Evolutionary conservation across 2,329 filamentous ascomycete genomes (phyloP).

Genomic region (Cercospora sojina): DNA sequence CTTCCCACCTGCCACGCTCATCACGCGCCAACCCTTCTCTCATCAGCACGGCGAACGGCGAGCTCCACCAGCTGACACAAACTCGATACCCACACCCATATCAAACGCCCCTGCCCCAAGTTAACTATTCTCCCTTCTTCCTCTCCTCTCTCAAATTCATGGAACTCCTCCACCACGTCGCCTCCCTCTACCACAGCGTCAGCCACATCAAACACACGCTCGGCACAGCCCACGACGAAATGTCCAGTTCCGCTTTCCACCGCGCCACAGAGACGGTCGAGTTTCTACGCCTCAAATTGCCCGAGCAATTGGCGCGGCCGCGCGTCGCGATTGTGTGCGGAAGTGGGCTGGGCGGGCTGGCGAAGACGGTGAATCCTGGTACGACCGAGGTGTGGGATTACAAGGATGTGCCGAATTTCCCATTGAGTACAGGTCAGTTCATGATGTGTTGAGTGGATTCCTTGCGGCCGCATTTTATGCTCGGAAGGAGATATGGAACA

Average conservation of each 20-base stretch:
- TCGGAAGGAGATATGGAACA: background rate
- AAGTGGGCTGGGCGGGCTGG: constrained; percentile 62
- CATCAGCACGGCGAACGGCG: constrained; percentile 8
- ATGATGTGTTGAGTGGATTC: background rate
- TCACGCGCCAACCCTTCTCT: constrained; percentile 1
- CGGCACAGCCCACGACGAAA: constrained; percentile 37
- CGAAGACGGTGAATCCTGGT: constrained; percentile 53
- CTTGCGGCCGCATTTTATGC: background rate
- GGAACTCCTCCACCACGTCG: constrained; percentile 35
- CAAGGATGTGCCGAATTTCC: constrained; percentile 61
- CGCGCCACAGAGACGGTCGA: constrained; percentile 52
- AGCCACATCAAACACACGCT: constrained; percentile 35
- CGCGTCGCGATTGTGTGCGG: constrained; percentile 64
- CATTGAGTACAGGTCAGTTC: constrained; percentile 57
- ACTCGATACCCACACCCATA: background rate
- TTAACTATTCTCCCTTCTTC: background rate
- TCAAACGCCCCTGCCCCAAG: background rate
- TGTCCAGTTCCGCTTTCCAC: constrained; percentile 40
- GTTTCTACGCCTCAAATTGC: constrained; percentile 53
- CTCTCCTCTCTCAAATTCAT: constrained; percentile 2
- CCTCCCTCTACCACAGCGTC: constrained; percentile 37
- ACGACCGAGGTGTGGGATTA: constrained; percentile 57
- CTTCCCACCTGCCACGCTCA: background rate
- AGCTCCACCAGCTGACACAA: constrained; percentile 9
- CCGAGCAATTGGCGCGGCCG: constrained; percentile 51